Evolutionary conservation across 768 basidiomycete species (phyloP).

Genomic region (Pleurotus platypus): DNA sequence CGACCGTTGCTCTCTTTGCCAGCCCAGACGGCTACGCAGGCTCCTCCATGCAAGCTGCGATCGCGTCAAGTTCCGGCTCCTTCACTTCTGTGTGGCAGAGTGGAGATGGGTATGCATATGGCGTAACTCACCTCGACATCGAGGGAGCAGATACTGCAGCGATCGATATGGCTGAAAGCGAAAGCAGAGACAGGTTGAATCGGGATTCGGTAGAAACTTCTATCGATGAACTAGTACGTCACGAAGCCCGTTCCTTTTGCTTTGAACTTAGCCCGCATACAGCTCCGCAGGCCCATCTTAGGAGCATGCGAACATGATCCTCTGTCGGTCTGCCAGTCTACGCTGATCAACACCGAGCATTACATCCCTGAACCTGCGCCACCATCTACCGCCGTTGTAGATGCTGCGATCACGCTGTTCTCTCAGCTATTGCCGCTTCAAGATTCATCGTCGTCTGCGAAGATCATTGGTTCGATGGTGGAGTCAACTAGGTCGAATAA

Average conservation of each 20-base stretch:
- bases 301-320: constrained; percentile 87
- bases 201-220: constrained; percentile 78
- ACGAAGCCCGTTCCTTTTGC: constrained; percentile 1
- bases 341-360: constrained; percentile 40
- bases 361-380: constrained; percentile 62
- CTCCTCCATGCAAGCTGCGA: constrained; percentile 87
- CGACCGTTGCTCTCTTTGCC: constrained; percentile 77
- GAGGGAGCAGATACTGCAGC: constrained; percentile 37
- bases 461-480: constrained; percentile 40
- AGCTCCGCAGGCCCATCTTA: constrained; percentile 10
- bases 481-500: constrained; percentile 42
- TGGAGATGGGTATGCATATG: constrained; percentile 88
- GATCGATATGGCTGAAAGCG: constrained; percentile 27
- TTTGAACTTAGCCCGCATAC: background rate
- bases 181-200: constrained; percentile 53
- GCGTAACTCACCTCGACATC: constrained; percentile 70
- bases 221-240: constrained; percentile 71
- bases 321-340: constrained; percentile 60
- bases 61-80: constrained; percentile 78
- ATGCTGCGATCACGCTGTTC: constrained; percentile 85
- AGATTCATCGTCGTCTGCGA: constrained; percentile 46
- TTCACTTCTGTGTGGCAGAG: constrained; percentile 87
- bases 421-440: constrained; percentile 75
- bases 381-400: constrained; percentile 77
- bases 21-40: constrained; percentile 82